Evolutionary conservation across 768 basidiomycete species (phyloP).

Genomic region (Lactarius deliciosus): DNA sequence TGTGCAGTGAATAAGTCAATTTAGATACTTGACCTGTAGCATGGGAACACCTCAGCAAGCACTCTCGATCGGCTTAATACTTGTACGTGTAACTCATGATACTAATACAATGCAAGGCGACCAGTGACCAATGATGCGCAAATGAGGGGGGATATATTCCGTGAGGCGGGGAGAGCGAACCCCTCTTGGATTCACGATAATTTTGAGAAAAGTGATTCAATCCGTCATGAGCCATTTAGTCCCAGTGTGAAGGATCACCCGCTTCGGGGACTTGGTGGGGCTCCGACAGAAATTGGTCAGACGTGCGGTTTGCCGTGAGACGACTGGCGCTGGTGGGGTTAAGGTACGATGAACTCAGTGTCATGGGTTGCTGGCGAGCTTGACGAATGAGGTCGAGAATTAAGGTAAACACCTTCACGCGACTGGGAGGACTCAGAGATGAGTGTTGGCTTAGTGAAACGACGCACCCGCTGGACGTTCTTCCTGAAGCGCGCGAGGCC

Average conservation of each 20-base stretch:
- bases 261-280: slow-evolving; percentile 11
- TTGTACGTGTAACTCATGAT: slow-evolving; percentile 16
- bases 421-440: slow-evolving; percentile 49
- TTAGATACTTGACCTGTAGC: background rate
- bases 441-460: slow-evolving; percentile 11
- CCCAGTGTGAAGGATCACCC: background rate
- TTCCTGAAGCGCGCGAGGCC: slow-evolving; percentile 83
- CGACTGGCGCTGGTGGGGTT: slow-evolving; percentile 24
- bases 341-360: slow-evolving; percentile 36
- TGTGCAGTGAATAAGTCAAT: background rate
- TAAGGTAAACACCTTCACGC: slow-evolving; percentile 80
- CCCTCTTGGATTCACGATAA: background rate
- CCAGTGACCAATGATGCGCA: slow-evolving; percentile 9
- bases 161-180: slow-evolving; percentile 7
- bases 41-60: slow-evolving; percentile 1
- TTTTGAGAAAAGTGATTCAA: slow-evolving; percentile 13
- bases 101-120: slow-evolving; percentile 25
- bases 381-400: slow-evolving; percentile 78
- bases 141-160: slow-evolving; percentile 18
- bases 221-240: background rate
- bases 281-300: slow-evolving; percentile 6
- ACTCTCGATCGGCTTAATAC: background rate
- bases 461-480: slow-evolving; percentile 76
- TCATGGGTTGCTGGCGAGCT: slow-evolving; percentile 61
- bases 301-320: slow-evolving; percentile 10